A percentile compares a stretch with the other conserved stretches of the same genome.
Conservation (phyloP, 2,329 filamentous ascomycete genomes). For the Coniochaeta prunicola region DNA sequence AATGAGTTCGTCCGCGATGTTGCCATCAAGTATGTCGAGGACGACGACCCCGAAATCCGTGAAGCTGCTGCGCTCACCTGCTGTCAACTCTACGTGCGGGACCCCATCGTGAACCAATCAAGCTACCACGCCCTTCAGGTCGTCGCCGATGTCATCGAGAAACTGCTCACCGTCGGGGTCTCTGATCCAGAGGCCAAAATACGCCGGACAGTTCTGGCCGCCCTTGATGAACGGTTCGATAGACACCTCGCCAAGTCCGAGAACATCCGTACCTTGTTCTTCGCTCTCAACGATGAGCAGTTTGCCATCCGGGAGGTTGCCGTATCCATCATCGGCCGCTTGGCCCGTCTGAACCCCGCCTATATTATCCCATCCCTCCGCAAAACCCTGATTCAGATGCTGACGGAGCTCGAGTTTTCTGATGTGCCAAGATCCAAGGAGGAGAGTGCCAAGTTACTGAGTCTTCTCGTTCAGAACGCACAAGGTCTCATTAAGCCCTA, state of each 20-base stretch:
- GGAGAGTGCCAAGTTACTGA: constrained; percentile 89
- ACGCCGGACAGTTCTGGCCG: constrained; percentile 77
- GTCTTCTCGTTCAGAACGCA: constrained; percentile 86
- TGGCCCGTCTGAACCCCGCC: constrained; percentile 87
- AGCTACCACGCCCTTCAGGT: constrained; percentile 96
- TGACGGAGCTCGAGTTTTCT: constrained; percentile 94
- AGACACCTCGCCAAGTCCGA: constrained; percentile 95
- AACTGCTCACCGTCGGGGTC: constrained; percentile 87
- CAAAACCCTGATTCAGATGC: constrained; percentile 90
- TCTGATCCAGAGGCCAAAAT: constrained; percentile 89
- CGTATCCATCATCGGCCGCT: constrained; percentile 89
- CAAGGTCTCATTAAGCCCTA: constrained; percentile 92
- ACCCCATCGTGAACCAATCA: constrained; percentile 96
- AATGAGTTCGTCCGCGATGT: constrained; percentile 99
- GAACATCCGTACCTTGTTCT: constrained; percentile 91
- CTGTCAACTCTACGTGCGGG: constrained; percentile 93
- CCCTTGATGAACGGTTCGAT: constrained; percentile 90
- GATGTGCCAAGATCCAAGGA: constrained; percentile 93
- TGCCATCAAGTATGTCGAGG: constrained; percentile 95
- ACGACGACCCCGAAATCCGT: constrained; percentile 86
- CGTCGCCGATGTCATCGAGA: constrained; percentile 96
- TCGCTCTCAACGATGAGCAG: constrained; percentile 90
- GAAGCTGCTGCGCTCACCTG: constrained; percentile 94
- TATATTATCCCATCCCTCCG: constrained; percentile 95
- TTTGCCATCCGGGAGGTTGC: constrained; percentile 91